Base-by-base conservation (phyloP, 108 stramenopile genomes). In the Nitzschia palea region DNA sequence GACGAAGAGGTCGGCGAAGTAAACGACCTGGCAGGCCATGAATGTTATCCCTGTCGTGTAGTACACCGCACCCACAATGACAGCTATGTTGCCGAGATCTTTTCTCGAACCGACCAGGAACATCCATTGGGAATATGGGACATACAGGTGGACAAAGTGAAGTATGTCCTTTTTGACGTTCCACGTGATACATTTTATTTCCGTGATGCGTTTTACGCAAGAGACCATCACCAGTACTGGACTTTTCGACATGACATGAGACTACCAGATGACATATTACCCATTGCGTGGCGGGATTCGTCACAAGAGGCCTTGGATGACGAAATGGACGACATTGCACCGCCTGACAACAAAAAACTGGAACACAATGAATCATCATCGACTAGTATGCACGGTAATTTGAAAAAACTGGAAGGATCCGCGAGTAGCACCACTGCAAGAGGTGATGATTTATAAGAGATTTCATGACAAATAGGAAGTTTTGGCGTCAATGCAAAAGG, bases 161-260 rank as follows among this genome's bases (percentile, higher is more conserved):
- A 67, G 4, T 47, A 45, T 28, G 52, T 74, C 2, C 36, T 81
- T 44, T 70, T 61, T 30, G 65, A 66, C 42, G 61, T 82, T 17
- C 78, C 80, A 18, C 33, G 84, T 6, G 59, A 80, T 52, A 70
- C 68, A 23, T 79, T 85, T 63, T 59, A 62, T n/a, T 81, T 85
- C 43, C 53, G 42, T 15, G 84, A 85, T 61, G 32, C 31, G 32
- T 45, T 52, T 5, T 66, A 76, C 28, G 28, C 55, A 5, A 62
- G 76, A 17, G 80, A 81, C 70, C 74, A 72, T 34, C 56, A 76
- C 42, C 71, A 70, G 28, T 10, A 4, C 1, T 76, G 84, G 48
- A 70, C 85, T 3, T 93, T 93, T 74, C 83, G 92, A 10, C 86
- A 89, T 64, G 87, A 88, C 17, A 90, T 93, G 73, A 47, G 57